Conservation (phyloP, 805 yeast genomes). For the Debaryomyces castellii region DNA sequence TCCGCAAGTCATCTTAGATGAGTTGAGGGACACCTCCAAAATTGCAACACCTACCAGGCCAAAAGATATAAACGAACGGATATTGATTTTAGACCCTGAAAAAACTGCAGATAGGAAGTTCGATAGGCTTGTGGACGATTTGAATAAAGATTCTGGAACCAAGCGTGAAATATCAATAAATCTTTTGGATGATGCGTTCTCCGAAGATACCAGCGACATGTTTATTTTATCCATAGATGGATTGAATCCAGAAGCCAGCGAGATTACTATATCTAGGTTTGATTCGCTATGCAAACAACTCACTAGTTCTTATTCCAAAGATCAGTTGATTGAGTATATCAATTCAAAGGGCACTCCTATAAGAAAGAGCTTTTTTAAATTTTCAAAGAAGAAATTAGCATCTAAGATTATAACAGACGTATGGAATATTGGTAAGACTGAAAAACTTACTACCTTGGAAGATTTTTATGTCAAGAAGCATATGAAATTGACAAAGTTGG, state of each 20-base stretch:
- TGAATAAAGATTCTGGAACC: constrained; percentile 4
- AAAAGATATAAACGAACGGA: constrained; percentile 4
- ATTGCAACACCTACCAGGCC: constrained; percentile 1
- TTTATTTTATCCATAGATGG: constrained; percentile 8
- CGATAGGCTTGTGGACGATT: constrained; percentile 11
- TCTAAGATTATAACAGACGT: constrained; percentile 28
- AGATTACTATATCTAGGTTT: constrained; percentile 9
- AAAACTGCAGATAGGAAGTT: constrained; percentile 16
- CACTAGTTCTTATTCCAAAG: constrained; percentile 11
- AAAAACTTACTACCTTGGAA: constrained; percentile 20
- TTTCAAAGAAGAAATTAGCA: constrained; percentile 16
- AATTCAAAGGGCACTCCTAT: neutral
- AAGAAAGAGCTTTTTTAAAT: constrained; percentile 3
- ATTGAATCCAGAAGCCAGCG: constrained; percentile 8
- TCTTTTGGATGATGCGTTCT: constrained; percentile 3
- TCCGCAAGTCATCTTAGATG: constrained; percentile 5
- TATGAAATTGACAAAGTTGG: constrained; percentile 32
- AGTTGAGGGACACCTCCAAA: constrained; percentile 6
- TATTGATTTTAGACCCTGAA: constrained; percentile 17
- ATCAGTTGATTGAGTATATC: constrained; percentile 12
- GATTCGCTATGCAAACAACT: constrained; percentile 6
- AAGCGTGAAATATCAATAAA: neutral
- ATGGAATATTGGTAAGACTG: constrained; percentile 31
- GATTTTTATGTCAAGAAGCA: constrained; percentile 32
- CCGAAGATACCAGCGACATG: neutral